Base-by-base conservation (phyloP, 2,329 filamentous ascomycete genomes). In the Hypomyces rosellus region DNA sequence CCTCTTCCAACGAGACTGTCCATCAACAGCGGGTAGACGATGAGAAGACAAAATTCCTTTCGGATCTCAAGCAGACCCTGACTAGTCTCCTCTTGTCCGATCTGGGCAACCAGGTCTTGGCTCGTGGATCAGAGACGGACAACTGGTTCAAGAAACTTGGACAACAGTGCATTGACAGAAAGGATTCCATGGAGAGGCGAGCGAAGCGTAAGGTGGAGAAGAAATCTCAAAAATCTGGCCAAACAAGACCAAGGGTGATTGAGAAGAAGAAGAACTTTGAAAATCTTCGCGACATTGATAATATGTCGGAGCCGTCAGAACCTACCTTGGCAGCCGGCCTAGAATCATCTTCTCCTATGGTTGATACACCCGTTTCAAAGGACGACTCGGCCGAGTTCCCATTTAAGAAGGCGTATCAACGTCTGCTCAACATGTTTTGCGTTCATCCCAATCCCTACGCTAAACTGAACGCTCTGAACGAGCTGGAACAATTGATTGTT, bases 71-170 rank as follows among this genome's bases (percentile, higher is more conserved):
- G 59, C 87, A 91, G 63, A 87, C 84, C 0, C 71, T 97, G 37
- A 92, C 86, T 2, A 91, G 89, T 56, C 74, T 99, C 15, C 71
- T 97, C 2, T 72, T 97, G 22, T 97, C 92, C 45, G 93, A 99
- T 64, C 75, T 97, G 4, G 90, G 91, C 5, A 90, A 85, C 38
- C 80, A 89, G 30, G 85, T 96, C 1, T 93, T 95, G 66, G 82
- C 84, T n/a, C 81, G 81, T 46, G 93, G 93, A 3, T 95, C 90
- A 39, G 93, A 99, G 70, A 97, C 92, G 1, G 93, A 97, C 65
- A 76, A 76, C 3, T 96, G 92, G 86, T 93, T 96, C 58, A 76
- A 80, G 47, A 80, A 80, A 13, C 66, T 90, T 6, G 81, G 82
- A 3, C 79, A 85, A 58, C 74, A 85, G 56, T 85, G 81, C 61